Base-by-base conservation (phyloP, 805 yeast species). In the Hanseniaspora thailandica region DNA sequence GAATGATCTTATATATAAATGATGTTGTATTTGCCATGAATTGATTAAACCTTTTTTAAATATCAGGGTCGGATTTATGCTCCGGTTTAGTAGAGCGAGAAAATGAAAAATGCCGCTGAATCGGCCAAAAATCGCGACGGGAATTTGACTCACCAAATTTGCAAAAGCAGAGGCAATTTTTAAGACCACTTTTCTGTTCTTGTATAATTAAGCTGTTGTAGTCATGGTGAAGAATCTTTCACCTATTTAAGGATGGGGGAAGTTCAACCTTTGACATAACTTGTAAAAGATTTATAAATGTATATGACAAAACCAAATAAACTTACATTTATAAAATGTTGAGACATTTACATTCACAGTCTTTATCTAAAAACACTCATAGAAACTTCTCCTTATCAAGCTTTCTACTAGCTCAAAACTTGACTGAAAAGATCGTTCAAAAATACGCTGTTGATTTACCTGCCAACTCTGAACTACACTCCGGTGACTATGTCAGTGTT, bases 391-490 rank as follows among this genome's bases (percentile, higher is more conserved):
- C 54, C 1, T 13, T 45, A 2, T 19, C 30, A 6, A 43, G 44
- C 17, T 43, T 34, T 25, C 19, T 28, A 19, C 25, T 50, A 35
- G 47, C 47, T 2, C 99, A 93, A 69, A 93, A 89, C 63, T 69
- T 90, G 61, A 89, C 97, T 23, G 99, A 93, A 70, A 93, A 93
- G 70, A 87, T 94, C 56, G 96, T 88, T 10, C 98, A 93, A 66
- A 78, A 77, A 62, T 90, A 86, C 65, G 94, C 97, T 3, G 95
- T 89, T 10, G 95, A 90, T 3, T 67, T 86, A 44, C 79, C 93
- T 22, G 63, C 73, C n/a, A 82, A 79, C 30, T 90, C 93, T 66
- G 65, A 72, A 52, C 96, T 93, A 35, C 81, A 74, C 61, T 75
- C 86, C 45, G 98, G 97, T 13, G 99, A 93, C 71, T 93, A 89